Conservation (phyloP, 2,329 filamentous ascomycete genomes). For the Calcarisporium arbuscula region DNA sequence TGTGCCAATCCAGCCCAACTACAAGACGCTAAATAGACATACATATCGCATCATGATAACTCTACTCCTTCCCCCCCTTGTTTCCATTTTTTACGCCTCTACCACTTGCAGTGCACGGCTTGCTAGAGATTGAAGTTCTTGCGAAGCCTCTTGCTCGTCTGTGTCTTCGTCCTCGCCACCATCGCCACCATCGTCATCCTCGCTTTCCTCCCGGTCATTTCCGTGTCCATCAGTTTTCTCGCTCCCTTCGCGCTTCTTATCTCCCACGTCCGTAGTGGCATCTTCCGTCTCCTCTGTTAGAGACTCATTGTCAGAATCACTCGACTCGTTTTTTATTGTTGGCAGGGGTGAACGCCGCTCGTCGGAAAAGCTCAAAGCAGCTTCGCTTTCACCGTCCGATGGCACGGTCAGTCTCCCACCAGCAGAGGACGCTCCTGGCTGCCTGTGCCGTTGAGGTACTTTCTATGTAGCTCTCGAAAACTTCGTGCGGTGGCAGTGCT, state of each 20-base stretch:
- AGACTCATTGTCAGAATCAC: constrained; percentile 22
- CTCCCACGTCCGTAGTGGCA: too few species aligned
- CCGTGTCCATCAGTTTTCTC: neutral
- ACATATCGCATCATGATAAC: constrained; percentile 12
- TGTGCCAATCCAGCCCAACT: constrained; percentile 4
- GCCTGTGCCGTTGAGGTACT: constrained; percentile 50
- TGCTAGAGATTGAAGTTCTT: constrained; percentile 21
- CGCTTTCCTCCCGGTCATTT: neutral
- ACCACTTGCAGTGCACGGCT: constrained; percentile 24
- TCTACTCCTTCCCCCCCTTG: constrained; percentile 9
- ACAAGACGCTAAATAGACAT: constrained; percentile 20
- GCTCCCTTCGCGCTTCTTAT: too few species aligned
- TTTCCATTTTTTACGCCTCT: constrained; percentile 21
- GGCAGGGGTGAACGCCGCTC: constrained; percentile 50
- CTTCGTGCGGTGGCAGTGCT: constrained; percentile 63
- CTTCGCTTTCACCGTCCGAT: constrained; percentile 55
- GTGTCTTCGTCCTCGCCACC: constrained; percentile 13
- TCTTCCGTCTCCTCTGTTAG: constrained; percentile 8
- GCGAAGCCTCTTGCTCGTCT: constrained; percentile 22
- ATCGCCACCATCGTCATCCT: constrained; percentile 6
- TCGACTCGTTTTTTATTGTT: constrained; percentile 41
- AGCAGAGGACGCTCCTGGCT: constrained; percentile 32
- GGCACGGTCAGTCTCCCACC: constrained; percentile 39
- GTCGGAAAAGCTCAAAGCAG: constrained; percentile 54
- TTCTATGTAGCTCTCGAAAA: constrained; percentile 56